Evolutionary conservation across 2,329 filamentous ascomycete species (phyloP).

Genomic region (Knoxdaviesia capensis): DNA sequence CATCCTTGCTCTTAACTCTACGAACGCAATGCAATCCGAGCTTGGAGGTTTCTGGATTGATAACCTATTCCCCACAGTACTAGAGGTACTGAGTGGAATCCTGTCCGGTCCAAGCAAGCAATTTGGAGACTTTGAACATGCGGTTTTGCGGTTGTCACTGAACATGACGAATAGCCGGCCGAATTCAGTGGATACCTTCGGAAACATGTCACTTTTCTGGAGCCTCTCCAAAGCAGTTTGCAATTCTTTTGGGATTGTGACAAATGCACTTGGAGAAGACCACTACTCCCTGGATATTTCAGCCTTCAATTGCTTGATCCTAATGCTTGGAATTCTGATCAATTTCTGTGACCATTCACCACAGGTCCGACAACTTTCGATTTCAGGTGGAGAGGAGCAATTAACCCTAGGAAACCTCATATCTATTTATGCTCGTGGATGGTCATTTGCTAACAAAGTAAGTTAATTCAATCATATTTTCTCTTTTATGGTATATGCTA

Average conservation of each 20-base stretch:
- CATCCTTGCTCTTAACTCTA: slow-evolving; percentile 32
- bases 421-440: slow-evolving; percentile 35
- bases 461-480: slow-evolving; percentile 26
- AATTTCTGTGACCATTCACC: slow-evolving; percentile 69
- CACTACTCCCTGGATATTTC: slow-evolving; percentile 21
- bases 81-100: slow-evolving; percentile 22
- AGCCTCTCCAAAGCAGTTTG: slow-evolving; percentile 29
- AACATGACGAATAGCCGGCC: slow-evolving; percentile 73
- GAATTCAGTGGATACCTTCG: slow-evolving; percentile 47
- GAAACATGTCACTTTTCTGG: slow-evolving; percentile 33
- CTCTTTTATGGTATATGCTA: background rate
- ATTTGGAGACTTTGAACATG: slow-evolving; percentile 19
- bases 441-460: slow-evolving; percentile 44
- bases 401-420: too few relatives aligned
- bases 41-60: slow-evolving; percentile 23
- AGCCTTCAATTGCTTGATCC: slow-evolving; percentile 49
- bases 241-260: slow-evolving; percentile 25
- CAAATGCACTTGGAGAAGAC: slow-evolving; percentile 25
- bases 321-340: slow-evolving; percentile 66
- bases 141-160: slow-evolving; percentile 51
- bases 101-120: slow-evolving; percentile 14
- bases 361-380: slow-evolving; percentile 25
- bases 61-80: slow-evolving; percentile 29
- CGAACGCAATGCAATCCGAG: slow-evolving; percentile 23
- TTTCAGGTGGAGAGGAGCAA: slow-evolving; percentile 13